These are phyloP conservation scores for Hanseniaspora meyeri DNA, from an alignment of 805 yeast species.

Conservation along the genomic window DNA sequence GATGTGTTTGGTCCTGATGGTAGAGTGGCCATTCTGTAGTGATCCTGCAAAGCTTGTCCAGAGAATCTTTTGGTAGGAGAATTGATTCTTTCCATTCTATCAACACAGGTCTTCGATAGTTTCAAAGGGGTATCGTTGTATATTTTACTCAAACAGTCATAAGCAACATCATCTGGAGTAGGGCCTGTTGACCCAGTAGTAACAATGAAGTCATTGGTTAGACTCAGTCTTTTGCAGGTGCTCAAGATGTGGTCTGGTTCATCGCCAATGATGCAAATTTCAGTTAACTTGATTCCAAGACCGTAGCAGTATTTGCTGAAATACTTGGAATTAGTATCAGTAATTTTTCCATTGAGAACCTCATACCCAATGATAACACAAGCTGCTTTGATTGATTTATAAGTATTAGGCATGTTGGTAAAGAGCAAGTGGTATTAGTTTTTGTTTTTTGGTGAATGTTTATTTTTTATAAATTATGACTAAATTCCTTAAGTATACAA, in stretches of 20 bases:
- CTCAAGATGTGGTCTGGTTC: conserved; percentile 51
- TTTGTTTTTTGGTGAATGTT: background rate
- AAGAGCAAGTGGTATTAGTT: background rate
- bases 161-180: conserved; percentile 84
- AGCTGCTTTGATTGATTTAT: conserved; percentile 21
- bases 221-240: conserved; percentile 34
- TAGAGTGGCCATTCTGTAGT: conserved; percentile 66
- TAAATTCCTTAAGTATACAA: background rate
- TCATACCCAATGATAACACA: conserved; percentile 65
- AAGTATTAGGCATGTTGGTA: background rate
- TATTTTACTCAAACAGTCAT: conserved; percentile 58
- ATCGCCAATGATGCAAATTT: conserved; percentile 67
- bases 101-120: conserved; percentile 46
- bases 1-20: conserved; percentile 42
- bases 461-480: background rate
- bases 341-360: conserved; percentile 71
- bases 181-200: conserved; percentile 67
- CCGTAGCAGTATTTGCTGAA: conserved; percentile 63
- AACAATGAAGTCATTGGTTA: conserved; percentile 52
- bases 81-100: conserved; percentile 43
- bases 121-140: conserved; percentile 36
- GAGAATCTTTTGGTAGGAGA: conserved; percentile 27
- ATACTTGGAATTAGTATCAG: conserved; percentile 61
- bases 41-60: conserved; percentile 43
- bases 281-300: conserved; percentile 52